Evolutionary conservation across 257 asterid genomes (phyloP).

Genomic region (Solanum lycopersicoides): DNA sequence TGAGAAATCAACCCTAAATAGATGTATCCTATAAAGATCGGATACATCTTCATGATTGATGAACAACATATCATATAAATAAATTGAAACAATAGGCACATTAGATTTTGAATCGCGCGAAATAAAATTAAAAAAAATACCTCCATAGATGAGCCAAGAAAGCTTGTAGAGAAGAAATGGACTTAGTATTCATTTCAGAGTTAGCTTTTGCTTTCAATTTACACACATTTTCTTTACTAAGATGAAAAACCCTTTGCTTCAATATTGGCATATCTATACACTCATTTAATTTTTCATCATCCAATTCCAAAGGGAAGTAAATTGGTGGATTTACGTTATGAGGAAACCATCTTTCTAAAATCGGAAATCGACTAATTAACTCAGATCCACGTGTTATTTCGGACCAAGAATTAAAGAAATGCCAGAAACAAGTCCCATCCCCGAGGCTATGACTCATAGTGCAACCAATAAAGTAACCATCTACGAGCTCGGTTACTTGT

Average conservation of each 20-base stretch:
- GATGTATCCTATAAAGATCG: neutral
- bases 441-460: constrained; percentile 20
- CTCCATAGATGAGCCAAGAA: constrained; percentile 2
- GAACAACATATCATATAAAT: no score
- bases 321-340: neutral
- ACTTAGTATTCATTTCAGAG: neutral
- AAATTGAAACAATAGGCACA: no score
- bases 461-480: constrained; percentile 30
- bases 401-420: constrained; percentile 37
- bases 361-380: constrained; percentile 5
- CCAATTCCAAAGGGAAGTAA: constrained; percentile 6
- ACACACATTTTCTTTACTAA: neutral
- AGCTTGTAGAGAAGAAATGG: neutral
- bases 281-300: neutral
- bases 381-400: constrained; percentile 26
- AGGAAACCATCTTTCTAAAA: constrained; percentile 17
- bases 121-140: neutral
- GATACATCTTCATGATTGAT: neutral
- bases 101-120: neutral
- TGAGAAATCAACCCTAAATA: no score
- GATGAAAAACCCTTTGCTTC: constrained; percentile 17
- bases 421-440: constrained; percentile 39
- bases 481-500: constrained; percentile 30
- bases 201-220: neutral
- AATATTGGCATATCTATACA: neutral